Evolutionary conservation across 352 stramenopile genomes (phyloP).

Genomic region (Thalassiosira mediterranea): DNA sequence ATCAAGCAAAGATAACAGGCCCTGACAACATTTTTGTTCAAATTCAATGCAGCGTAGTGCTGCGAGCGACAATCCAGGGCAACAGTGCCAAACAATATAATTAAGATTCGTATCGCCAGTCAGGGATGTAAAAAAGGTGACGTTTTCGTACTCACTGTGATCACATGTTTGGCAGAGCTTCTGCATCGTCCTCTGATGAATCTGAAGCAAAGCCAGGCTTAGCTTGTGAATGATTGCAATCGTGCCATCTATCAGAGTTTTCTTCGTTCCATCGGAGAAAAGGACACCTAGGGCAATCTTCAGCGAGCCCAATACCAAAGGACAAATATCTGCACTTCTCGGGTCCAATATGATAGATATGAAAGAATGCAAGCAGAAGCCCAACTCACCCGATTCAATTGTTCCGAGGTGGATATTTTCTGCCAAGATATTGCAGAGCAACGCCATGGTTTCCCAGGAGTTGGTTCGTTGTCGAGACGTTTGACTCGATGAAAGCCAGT

Average conservation of each 20-base stretch:
- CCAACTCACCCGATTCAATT: slow-evolving; percentile 50
- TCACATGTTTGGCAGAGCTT: slow-evolving; percentile 43
- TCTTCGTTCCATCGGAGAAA: slow-evolving; percentile 35
- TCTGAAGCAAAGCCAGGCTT: slow-evolving; percentile 51
- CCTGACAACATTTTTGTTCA: slow-evolving; percentile 37
- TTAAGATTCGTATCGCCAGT: neutral
- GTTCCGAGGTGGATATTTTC: slow-evolving; percentile 39
- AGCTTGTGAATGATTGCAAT: slow-evolving; percentile 57
- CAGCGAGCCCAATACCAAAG: slow-evolving; percentile 40
- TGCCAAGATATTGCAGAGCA: slow-evolving; percentile 61
- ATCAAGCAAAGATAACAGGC: slow-evolving; percentile 29
- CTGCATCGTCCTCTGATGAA: slow-evolving; percentile 46
- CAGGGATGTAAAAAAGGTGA: slow-evolving; percentile 2
- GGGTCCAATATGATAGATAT: slow-evolving; percentile 56
- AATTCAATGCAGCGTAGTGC: slow-evolving; percentile 29
- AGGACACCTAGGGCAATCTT: slow-evolving; percentile 32
- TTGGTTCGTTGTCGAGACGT: slow-evolving; percentile 48
- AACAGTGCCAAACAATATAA: neutral
- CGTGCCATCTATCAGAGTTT: slow-evolving; percentile 27
- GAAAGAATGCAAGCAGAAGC: slow-evolving; percentile 67
- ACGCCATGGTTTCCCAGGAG: slow-evolving; percentile 44
- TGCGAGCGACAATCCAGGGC: slow-evolving; percentile 1
- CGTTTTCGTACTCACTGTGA: slow-evolving; percentile 20
- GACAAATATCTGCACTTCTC: slow-evolving; percentile 39
- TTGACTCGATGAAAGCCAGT: slow-evolving; percentile 57